Evolutionary conservation across 2,329 filamentous ascomycete genomes (phyloP).

Genomic region (Fusarium papillatum): DNA sequence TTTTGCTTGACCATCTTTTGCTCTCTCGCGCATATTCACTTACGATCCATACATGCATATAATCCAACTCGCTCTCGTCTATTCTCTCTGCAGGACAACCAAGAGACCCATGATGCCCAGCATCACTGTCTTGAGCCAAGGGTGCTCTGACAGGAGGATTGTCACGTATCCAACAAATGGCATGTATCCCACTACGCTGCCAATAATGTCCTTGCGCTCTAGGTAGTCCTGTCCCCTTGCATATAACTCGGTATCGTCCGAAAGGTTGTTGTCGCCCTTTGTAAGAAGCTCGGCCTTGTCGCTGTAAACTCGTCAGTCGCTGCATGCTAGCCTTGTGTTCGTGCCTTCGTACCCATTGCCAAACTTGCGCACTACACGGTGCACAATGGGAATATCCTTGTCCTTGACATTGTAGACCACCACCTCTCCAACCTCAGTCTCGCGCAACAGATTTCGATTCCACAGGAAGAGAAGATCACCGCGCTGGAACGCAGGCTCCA

Average conservation of each 20-base stretch:
- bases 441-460: slow-evolving; percentile 75
- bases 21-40: slow-evolving; percentile 4
- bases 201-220: slow-evolving; percentile 90
- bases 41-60: background rate
- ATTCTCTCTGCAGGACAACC: slow-evolving; percentile 94
- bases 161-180: slow-evolving; percentile 98
- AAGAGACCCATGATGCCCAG: slow-evolving; percentile 94
- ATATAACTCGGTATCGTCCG: slow-evolving; percentile 92
- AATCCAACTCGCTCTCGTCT: slow-evolving; percentile 30
- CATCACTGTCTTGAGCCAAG: slow-evolving; percentile 97
- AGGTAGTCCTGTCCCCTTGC: slow-evolving; percentile 90
- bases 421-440: slow-evolving; percentile 69
- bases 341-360: slow-evolving; percentile 63
- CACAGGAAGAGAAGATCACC: slow-evolving; percentile 83
- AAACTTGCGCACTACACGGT: slow-evolving; percentile 86
- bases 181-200: slow-evolving; percentile 91
- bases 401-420: slow-evolving; percentile 84
- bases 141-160: slow-evolving; percentile 94
- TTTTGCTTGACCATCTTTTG: background rate
- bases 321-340: background rate
- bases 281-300: slow-evolving; percentile 83
- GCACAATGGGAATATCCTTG: slow-evolving; percentile 98
- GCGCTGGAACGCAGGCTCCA: slow-evolving; percentile 87
- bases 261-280: slow-evolving; percentile 96
- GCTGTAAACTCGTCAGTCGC: slow-evolving; percentile 48